A percentile compares a stretch with the other conserved stretches of the same genome.
Evolutionary conservation across 1,139 yeast genomes (phyloP).

Genomic region (Magnusiomyces sp.): DNA sequence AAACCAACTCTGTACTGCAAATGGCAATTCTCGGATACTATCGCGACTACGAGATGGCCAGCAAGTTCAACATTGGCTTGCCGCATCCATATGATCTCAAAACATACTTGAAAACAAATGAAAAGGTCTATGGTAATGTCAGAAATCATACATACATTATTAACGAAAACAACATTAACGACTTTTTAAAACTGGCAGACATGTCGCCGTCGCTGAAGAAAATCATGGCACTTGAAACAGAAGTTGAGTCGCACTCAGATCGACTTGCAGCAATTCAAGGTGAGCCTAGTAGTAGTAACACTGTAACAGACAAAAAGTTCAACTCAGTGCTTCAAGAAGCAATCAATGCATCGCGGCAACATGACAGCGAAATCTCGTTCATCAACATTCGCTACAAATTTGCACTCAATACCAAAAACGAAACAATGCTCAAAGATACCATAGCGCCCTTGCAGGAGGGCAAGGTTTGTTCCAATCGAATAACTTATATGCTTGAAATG

Average conservation of each 20-base stretch:
- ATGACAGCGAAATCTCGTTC: slow-evolving; percentile 16
- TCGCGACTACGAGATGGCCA: not conserved
- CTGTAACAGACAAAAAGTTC: too few relatives aligned
- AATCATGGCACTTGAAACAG: slow-evolving; percentile 1
- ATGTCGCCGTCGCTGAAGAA: slow-evolving; percentile 9
- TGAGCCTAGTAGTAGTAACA: too few relatives aligned
- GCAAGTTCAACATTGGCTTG: too few relatives aligned
- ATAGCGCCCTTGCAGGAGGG: slow-evolving; percentile 14
- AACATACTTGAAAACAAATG: too few relatives aligned
- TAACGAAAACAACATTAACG: too few relatives aligned
- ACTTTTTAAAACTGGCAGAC: too few relatives aligned
- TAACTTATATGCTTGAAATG: slow-evolving; percentile 18
- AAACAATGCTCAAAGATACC: slow-evolving; percentile 11
- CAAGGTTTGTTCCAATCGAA: slow-evolving; percentile 17
- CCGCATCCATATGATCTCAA: too few relatives aligned
- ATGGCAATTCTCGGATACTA: slow-evolving; percentile 9
- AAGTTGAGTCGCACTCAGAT: not conserved
- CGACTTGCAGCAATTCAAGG: too few relatives aligned
- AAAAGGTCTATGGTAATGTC: not conserved
- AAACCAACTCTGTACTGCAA: slow-evolving; percentile 16
- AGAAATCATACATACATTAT: not conserved
- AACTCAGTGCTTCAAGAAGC: slow-evolving; percentile 13
- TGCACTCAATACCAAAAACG: slow-evolving; percentile 14
- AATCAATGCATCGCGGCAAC: slow-evolving; percentile 5
- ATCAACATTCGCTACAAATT: slow-evolving; percentile 17